A percentile compares a stretch with the other conserved stretches of the same genome.
Evolutionary conservation across 164 flowering plant genomes (phyloP).

Genomic region (Houttuynia cordata): DNA sequence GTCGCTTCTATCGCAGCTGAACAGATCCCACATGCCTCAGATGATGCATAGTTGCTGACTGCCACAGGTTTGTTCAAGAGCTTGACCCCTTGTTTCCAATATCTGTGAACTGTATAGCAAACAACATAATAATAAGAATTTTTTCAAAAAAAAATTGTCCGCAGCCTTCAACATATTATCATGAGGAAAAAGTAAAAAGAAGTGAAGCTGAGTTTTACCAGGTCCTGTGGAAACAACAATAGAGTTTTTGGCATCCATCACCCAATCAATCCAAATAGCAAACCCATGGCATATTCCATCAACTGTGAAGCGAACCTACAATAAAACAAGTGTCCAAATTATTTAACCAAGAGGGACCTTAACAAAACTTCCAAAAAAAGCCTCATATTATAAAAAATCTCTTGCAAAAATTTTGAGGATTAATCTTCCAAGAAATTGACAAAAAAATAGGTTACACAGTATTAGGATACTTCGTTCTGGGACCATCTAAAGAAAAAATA

Average conservation of each 20-base stretch:
- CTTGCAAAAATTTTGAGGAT: neutral
- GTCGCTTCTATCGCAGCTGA: conserved; percentile 38
- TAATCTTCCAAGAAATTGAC: no score
- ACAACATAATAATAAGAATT: no score
- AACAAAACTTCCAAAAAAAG: neutral
- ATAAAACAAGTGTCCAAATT: neutral
- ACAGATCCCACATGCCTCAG: conserved; percentile 7
- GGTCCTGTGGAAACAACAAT: conserved; percentile 66
- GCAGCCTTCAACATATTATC: neutral
- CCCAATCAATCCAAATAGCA: conserved; percentile 95
- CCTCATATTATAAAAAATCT: neutral
- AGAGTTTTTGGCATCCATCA: conserved; percentile 44
- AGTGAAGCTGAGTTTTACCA: conserved; percentile 21
- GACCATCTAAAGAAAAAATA: neutral
- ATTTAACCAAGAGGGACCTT: neutral
- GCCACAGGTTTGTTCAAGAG: conserved; percentile 50
- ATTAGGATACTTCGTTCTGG: neutral
- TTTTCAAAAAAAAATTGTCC: no score
- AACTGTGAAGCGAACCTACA: conserved; percentile 47
- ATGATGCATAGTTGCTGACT: conserved; percentile 17
- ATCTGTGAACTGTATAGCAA: conserved; percentile 42
- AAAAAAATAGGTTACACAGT: no score
- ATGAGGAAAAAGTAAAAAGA: neutral
- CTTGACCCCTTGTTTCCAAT: conserved; percentile 92
- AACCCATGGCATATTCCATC: conserved; percentile 80